phyloP scores from a whole-genome alignment of 2,329 filamentous ascomycete species.

The Nothophoma quercina region DNA sequence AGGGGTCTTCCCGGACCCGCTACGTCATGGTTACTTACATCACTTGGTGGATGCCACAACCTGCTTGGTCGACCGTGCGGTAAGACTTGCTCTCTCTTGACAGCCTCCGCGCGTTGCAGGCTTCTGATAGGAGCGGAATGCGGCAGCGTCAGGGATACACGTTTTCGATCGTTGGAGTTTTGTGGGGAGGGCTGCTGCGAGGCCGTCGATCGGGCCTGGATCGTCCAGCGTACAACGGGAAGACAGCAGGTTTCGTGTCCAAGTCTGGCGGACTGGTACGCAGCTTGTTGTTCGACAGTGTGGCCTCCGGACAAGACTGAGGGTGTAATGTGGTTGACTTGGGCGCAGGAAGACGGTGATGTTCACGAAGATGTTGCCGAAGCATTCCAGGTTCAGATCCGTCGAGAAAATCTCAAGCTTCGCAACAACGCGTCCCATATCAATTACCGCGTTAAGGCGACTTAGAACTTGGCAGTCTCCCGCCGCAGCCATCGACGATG shows the following conservation, averaged over 20 bases:
- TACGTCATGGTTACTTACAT: constrained; percentile 24
- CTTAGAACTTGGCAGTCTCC: constrained; percentile 31
- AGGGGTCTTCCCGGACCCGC: constrained; percentile 26
- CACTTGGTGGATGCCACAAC: constrained; percentile 20
- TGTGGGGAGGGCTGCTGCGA: constrained; percentile 31
- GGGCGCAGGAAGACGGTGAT: not conserved
- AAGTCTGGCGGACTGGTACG: constrained; percentile 8
- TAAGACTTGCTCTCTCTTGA: constrained; percentile 20
- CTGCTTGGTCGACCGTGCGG: constrained; percentile 32
- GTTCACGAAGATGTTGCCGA: not conserved
- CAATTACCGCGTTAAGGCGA: constrained; percentile 23
- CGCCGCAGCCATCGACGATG: constrained; percentile 44
- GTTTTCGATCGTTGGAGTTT: constrained; percentile 16
- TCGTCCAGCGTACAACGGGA: constrained; percentile 12
- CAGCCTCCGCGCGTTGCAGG: constrained; percentile 15
- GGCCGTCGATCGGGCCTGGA: constrained; percentile 41
- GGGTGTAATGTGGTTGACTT: not conserved
- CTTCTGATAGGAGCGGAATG: constrained; percentile 29
- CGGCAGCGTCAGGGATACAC: constrained; percentile 23
- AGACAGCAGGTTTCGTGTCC: constrained; percentile 13
- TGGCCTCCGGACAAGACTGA: not conserved
- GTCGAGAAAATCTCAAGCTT: not conserved
- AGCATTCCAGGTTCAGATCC: not conserved
- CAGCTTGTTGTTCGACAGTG: not conserved
- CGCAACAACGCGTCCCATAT: constrained; percentile 14